Evolutionary conservation across 768 basidiomycete genomes (phyloP), one percentile per base, ranked within the genome.

Genomic region (Phlegmacium glaucopus): DNA sequence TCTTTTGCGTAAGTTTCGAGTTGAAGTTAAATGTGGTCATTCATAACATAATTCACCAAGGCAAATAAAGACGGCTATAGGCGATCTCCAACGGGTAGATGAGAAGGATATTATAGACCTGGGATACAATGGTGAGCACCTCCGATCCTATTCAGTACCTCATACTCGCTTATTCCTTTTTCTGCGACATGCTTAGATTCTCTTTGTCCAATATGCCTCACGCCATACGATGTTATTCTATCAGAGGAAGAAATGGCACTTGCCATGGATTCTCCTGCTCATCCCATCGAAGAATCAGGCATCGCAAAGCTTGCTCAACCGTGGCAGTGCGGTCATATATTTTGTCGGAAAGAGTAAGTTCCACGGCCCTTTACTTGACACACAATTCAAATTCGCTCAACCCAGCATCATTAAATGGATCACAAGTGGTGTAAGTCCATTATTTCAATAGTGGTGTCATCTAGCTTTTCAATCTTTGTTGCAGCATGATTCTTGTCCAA

Each of bases 181-280:
- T 4, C 26, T 13, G 13, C 22, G 22, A 22, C 22, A 18, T 27
- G 7, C n/a, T 22, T 45, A 90, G 90, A 90, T 52, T 78, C 82
- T 6, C 61, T 72, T 13, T 92, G 90, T 58, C 78, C 89, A 9
- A 87, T 92, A 54, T 92, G 90, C 62, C 75, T 85, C 52, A 84
- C 76, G 28, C 69, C 85, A 0, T 83, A 83, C 56, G 71, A 76
- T n/a, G 78, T 85, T 9, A 68, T 85, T 13, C 62, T 91, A 17
- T 77, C 87, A 1, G 85, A 90, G 53, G 86, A 89, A 59, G 88
- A 92, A 63, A 75, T 75, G 42, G 85, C 86, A 1, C 57, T 68
- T 17, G 89, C 74, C 6, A 85, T 90, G 83, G 87, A 90, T 57
- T 86, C 87, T 1, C 87, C 88, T 4, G 85, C 87, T 8, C 77